Base-by-base conservation (phyloP, 1,139 yeast genomes). In the Debaryomyces sp. region DNA sequence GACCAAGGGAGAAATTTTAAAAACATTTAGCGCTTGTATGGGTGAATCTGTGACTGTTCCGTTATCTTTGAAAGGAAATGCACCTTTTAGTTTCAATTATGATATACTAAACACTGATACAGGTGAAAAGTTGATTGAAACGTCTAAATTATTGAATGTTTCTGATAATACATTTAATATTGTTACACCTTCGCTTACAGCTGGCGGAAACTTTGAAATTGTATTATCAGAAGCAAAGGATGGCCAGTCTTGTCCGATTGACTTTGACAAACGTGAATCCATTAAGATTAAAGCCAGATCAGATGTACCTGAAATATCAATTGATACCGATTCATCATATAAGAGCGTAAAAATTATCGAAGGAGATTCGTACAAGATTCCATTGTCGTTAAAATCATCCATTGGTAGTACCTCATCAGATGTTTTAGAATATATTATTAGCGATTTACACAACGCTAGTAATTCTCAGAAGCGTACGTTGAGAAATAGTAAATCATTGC, bases 71-170 rank as follows among this genome's bases (percentile, higher is more conserved):
- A 80, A 79, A 44, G 99, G 99, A 9, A 84, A 85, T 54, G 82
- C 87, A 0, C 98, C 98, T 2, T 89, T 87, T 57, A 70, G 78
- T 3, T 75, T 94, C 50, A 76, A 74, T 27, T 91, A 91, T 64
- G 63, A 65, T 10, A 62, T 75, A 27, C 46, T 70, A 32, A 92
- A 89, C 55, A 43, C 50, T 2, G 43, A 51, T 4, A 52, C 68
- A 1, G 63, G 62, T 3, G 60, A 61, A 37, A 54, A 57, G 21
- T 70, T 90, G 30, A 65, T 84, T 13, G 79, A 79, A 41, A 45
- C 55, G 4, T 71, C 81, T 6, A 73, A 68, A 45, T 65, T 78
- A 7, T 68, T 70, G n/a, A 75, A 78, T 33, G 79, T 87, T 34
- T 56, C 61, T 7, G 64, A 73, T 37, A 30, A 12, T 7, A n/a